Base-by-base conservation (phyloP, 163 green algal genomes). In the Chlamydomonas reinhardtii region DNA sequence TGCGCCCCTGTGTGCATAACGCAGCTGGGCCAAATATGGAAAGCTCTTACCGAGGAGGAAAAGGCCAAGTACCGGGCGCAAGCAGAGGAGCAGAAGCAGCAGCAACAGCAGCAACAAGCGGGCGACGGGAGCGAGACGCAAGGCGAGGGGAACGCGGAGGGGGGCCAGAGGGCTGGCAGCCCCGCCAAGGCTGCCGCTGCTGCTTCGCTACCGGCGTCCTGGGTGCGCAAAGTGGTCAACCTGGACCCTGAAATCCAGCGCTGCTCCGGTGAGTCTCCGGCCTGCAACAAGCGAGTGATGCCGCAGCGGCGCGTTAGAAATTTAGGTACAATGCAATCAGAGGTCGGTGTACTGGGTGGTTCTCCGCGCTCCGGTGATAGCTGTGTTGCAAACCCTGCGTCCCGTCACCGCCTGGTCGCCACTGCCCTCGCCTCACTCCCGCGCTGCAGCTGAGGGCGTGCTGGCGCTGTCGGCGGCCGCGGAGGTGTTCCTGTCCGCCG, bases 101-200 rank as follows among this genome's bases (percentile, higher is more conserved):
- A 56, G 20, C 19, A 82, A 27, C 32, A 82, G 31, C 59, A 72
- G 43, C n/a, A 91, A 94, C 59, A 81, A n/a, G n/a, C 54, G 65
- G 65, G 27, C 2, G 43, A 9, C 2, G 76, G 74, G 14, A 37
- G 31, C 31, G 65, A 68, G 11, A 8, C 39, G 39, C 39, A 48
- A 8, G 43, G 37, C 16, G 39, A 75, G 76, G 37, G 31, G 65
- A 64, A 69, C n/a, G 43, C 24, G 1, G 34, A 34, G 27, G 16
- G 11, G 17, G 76, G 34, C 24, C 59, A 83, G 4, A 17, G 29
- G 35, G 24, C 34, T 0, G 34, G n/a, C 0, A 34, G 29, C 48
- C 64, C 31, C n/a, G 17, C 20, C 4, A 75, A 84, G 29, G 19
- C 78, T 15, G 48, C n/a, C n/a, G n/a, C 48, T 17, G 48, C 48